phyloP scores from a whole-genome alignment of 306 rosid genomes.

The Castanea sativa region DNA sequence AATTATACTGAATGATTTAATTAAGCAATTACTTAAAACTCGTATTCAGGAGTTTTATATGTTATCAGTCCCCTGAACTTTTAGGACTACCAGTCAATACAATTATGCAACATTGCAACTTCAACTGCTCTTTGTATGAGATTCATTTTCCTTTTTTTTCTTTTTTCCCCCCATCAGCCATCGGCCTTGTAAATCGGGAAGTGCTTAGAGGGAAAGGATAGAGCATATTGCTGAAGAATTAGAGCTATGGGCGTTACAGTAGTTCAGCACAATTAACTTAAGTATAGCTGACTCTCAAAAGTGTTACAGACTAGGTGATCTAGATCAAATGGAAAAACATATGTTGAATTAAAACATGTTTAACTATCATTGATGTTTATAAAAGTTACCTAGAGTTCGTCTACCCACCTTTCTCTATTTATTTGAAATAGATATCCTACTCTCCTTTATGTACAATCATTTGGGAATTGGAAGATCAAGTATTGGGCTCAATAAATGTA shows the following conservation, averaged over 20 bases:
- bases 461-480: slow-evolving; percentile 2
- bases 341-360: slow-evolving; percentile 7
- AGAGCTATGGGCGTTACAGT: not conserved
- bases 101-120: not conserved
- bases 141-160: not conserved
- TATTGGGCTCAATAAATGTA: not conserved
- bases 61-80: not conserved
- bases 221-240: slow-evolving; percentile 1
- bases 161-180: not conserved
- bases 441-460: slow-evolving; percentile 10
- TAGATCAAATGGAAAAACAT: slow-evolving; percentile 14
- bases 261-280: not conserved
- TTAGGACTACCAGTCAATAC: not conserved
- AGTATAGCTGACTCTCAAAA: slow-evolving; percentile 4
- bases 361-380: slow-evolving; percentile 18
- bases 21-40: slow-evolving; percentile 9
- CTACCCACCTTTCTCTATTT: not conserved
- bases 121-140: not conserved
- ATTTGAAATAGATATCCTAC: not conserved
- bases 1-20: slow-evolving; percentile 17
- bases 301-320: slow-evolving; percentile 12
- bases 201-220: not conserved
- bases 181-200: not conserved
- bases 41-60: slow-evolving; percentile 5
- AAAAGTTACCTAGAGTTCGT: slow-evolving; percentile 16